Base-by-base conservation (phyloP, 768 basidiomycete genomes). In the Podaxis rugospora region DNA sequence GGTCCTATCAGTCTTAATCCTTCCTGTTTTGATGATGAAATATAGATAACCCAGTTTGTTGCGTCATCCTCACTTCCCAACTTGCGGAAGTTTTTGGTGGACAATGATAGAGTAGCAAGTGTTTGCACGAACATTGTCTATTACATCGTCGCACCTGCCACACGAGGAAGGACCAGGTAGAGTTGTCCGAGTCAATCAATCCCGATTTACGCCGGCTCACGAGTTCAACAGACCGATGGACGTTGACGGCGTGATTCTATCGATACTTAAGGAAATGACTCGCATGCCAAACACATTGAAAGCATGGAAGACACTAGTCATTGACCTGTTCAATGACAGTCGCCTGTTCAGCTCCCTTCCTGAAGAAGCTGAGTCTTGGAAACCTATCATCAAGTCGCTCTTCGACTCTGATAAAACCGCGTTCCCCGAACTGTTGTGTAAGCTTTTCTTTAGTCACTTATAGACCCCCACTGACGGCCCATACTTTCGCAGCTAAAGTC, bases 401-500 rank as follows among this genome's bases (percentile, higher is more conserved):
- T 90, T 96, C 70, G 90, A 94, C 67, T 80, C 84, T 1, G 97
- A 99, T 69, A 95, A 90, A 74, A 84, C 90, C 18, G 86, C 92
- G 0, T 85, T 99, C 63, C 76, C 84, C 1, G 97, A 99, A 63
- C 75, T 98, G 4, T 78, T 97, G 14, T 81, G 95, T 94, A 68
- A 63, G 82, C 25, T 18, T 66, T 69, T 61, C 25, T 46, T 76
- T 74, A 58, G 70, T 70, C 44, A 58, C 59, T n/a, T 71, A 74
- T 62, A 36, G 37, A 37, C 10, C 73, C 71, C 66, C 71, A 72
- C 54, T 54, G 50, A 54, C 63, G 10, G 50, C 16, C 27, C 39
- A 1, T 23, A 46, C 18, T 47, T 49, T 40, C 68, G 69, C 25
- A 81, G 96, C 87, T 70, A 85, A 83, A 76, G 85, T 96, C 55